Evolutionary conservation across 192 early-diverging fungal species (phyloP), one percentile per base, ranked within the genome.

Genomic region (Mortierella hygrophila): DNA sequence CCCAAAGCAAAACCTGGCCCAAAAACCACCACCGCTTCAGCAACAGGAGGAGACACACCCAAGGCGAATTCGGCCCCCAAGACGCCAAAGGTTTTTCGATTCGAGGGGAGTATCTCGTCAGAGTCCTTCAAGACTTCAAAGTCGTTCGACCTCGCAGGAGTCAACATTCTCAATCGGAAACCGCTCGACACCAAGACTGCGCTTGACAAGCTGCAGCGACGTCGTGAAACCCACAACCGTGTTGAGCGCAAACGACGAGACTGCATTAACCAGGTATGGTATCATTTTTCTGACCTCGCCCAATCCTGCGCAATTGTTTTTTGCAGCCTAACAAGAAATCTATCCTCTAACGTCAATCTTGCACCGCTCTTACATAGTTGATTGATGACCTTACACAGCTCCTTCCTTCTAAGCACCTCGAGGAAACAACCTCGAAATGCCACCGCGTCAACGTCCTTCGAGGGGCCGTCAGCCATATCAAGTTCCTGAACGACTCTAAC

Each of bases 201-300:
- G 9, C 55, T 82, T 7, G 74, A 77, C 81, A 73, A 72, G 57
- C 57, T 95, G 52, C 93, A 94, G 88, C 83, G 92, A 32, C 88
- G 94, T 35, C 89, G 93, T 77, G 94, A 94, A 83, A 94, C 94
- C 86, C 94, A 95, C 82, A 95, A 95, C 82, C 92, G 92, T 79
- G 93, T 95, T 13, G 94, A 95, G 82, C 88, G 94, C 23, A 91
- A 93, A 69, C 93, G 94, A 63, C 88, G 94, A 72, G 94, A 95
- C 87, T 93, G 92, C 88, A 94, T 95, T 80, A 95, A 95, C 84
- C 81, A 82, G 81, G 81, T 82, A 76, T 46, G 40, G 72, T 44
- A 68, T 42, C 29, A 68, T 42, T 29, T 13, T 69, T 16, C 16
- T 49, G n/a, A n/a, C 11, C 60, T 29, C 60, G 11, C 23, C n/a